phyloP scores from a whole-genome alignment of 371 early-diverging fungal genomes.

The Mortierella sp. region DNA sequence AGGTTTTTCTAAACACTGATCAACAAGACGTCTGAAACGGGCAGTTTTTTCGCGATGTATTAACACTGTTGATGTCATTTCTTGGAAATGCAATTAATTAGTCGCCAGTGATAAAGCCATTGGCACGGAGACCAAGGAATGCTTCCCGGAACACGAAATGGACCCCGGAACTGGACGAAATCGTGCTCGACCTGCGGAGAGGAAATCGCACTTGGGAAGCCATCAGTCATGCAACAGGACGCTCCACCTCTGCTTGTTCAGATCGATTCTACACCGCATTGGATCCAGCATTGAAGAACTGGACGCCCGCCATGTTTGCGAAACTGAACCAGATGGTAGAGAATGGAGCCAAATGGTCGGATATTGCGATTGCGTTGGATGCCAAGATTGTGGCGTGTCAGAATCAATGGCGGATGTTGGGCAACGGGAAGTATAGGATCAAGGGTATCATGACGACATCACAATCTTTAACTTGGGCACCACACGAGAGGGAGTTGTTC shows the following conservation, averaged over 20 bases:
- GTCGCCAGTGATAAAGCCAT: constrained; percentile 11
- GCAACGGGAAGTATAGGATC: constrained; percentile 35
- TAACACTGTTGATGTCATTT: neutral
- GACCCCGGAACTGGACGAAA: constrained; percentile 36
- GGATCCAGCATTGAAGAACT: constrained; percentile 34
- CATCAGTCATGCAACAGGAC: constrained; percentile 16
- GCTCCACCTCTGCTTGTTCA: constrained; percentile 23
- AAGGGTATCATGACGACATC: constrained; percentile 12
- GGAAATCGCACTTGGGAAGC: constrained; percentile 35
- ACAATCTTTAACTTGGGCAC: constrained; percentile 7
- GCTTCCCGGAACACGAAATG: neutral
- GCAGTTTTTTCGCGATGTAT: neutral
- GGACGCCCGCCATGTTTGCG: constrained; percentile 48
- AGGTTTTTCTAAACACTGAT: neutral
- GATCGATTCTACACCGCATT: constrained; percentile 37
- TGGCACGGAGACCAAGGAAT: constrained; percentile 1
- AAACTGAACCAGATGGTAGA: constrained; percentile 50
- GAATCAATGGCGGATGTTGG: constrained; percentile 44
- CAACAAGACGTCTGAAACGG: neutral
- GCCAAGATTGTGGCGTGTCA: constrained; percentile 32
- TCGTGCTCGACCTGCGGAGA: constrained; percentile 9
- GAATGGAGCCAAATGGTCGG: constrained; percentile 23
- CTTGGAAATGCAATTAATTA: neutral
- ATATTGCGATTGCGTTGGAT: constrained; percentile 21
- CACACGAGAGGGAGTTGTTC: constrained; percentile 26